A percentile compares a stretch with the other conserved stretches of the same genome.
Conservation (phyloP, 345 rosid species). For the Corchorus capsularis region DNA sequence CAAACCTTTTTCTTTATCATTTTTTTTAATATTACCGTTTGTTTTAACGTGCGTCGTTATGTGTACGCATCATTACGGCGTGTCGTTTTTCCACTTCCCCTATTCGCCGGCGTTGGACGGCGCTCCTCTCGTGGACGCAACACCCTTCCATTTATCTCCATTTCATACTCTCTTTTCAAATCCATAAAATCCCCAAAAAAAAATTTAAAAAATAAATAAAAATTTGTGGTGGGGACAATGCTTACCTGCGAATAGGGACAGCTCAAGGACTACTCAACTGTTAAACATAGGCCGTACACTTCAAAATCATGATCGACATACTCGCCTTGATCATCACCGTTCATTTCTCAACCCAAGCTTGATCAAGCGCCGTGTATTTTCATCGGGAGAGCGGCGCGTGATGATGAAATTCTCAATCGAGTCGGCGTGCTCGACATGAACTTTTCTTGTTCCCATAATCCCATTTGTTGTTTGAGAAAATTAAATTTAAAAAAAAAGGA, state of each 20-base stretch:
- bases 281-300: constrained; percentile 4
- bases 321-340: constrained; percentile 1
- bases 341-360: no score
- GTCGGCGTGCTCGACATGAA: constrained; percentile 22
- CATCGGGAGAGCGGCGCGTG: not conserved
- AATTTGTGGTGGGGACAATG: constrained; percentile 23
- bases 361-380: not conserved
- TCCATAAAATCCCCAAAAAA: not conserved
- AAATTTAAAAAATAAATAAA: not conserved
- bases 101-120: constrained; percentile 37
- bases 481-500: not conserved
- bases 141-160: constrained; percentile 14
- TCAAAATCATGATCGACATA: not conserved
- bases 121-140: constrained; percentile 33
- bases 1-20: not conserved
- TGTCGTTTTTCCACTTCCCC: constrained; percentile 13
- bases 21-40: not conserved
- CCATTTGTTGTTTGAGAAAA: not conserved
- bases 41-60: constrained; percentile 26
- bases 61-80: constrained; percentile 24
- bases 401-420: not conserved
- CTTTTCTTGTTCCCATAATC: not conserved
- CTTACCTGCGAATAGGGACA: constrained; percentile 28
- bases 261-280: constrained; percentile 9
- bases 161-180: constrained; percentile 17